These are phyloP conservation scores for Fusarium pseudocircinatum DNA, from an alignment of 2,329 filamentous ascomycete genomes.

Conservation along the genomic window DNA sequence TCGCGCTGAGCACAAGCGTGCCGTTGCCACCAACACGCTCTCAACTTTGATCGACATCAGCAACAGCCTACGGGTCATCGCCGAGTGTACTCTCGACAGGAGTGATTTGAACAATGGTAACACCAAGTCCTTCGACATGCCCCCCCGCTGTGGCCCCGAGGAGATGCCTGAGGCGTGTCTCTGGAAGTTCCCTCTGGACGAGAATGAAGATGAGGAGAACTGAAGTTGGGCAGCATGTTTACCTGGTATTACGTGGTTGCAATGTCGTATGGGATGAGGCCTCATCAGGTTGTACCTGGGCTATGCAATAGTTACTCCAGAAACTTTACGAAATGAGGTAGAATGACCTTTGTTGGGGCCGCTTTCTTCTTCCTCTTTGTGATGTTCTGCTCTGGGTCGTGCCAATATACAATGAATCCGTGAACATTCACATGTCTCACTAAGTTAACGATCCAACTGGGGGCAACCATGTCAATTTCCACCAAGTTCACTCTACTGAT, in stretches of 20 bases:
- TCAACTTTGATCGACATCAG: neutral
- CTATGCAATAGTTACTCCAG: neutral
- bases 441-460: too few species aligned
- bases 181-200: too few species aligned
- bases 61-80: rapidly evolving
- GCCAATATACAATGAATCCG: too few species aligned
- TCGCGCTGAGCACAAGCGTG: neutral
- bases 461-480: neutral
- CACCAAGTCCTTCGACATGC: too few species aligned
- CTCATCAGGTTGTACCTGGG: too few species aligned
- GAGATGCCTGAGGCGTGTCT: neutral
- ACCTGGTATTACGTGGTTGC: rapidly evolving
- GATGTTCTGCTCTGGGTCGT: rapidly evolving
- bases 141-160: rapidly evolving
- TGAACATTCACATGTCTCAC: too few species aligned
- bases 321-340: rapidly evolving
- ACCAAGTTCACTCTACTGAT: rapidly evolving
- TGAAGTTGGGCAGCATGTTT: rapidly evolving
- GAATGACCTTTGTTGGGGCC: rapidly evolving
- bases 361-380: neutral
- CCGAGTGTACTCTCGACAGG: rapidly evolving
- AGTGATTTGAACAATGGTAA: too few species aligned
- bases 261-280: neutral
- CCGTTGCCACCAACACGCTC: neutral
- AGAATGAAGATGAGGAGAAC: neutral